Evolutionary conservation across 1,139 yeast species (phyloP), one percentile per base, ranked within the genome.

Genomic region (Debaryomycetaceae sp.): DNA sequence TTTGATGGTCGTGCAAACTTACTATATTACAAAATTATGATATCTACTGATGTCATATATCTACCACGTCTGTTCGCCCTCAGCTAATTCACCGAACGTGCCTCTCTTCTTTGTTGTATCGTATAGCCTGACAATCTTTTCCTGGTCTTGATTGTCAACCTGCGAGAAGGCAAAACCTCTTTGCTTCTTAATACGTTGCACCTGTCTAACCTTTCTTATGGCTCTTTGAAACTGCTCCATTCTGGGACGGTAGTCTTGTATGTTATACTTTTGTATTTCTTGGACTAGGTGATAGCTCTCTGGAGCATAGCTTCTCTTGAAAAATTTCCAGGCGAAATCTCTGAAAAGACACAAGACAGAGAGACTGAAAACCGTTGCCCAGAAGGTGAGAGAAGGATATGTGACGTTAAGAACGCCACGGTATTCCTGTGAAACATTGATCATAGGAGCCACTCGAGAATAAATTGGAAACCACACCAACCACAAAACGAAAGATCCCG

Each of bases 151-250:
- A 55, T 87, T 95, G 54, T 90, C 97, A 42, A 88, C 93, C 66
- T 93, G 99, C 4, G 98, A 90, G 59, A 93, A 95, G 1, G 99
- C 99, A 75, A 89, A 95, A 17, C 99, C 99, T 67, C 99, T 84
- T 69, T 93, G 99, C 60, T 93, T 95, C 62, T 95, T 88, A 86
- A 93, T 91, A 65, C 99, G 80, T 65, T 93, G 97, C 34, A 95
- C 98, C 65, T 95, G 99, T 65, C 99, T 84, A 37, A 93, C 98
- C 62, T 91, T 93, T 60, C 98, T 80, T 48, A 95, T 93, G 6
- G 99, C 97, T 66, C 87, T 90, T 64, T 95, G 99, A 75, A 95
- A 95, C 53, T 91, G 96, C 54, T 90, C 96, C 81, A 91, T 84
- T 56, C 97, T 81, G 20, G 99, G 99, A 55, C 97, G 78, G 64